Base-by-base conservation (phyloP, 352 stramenopile species). In the Nothophytophthora sp. region DNA sequence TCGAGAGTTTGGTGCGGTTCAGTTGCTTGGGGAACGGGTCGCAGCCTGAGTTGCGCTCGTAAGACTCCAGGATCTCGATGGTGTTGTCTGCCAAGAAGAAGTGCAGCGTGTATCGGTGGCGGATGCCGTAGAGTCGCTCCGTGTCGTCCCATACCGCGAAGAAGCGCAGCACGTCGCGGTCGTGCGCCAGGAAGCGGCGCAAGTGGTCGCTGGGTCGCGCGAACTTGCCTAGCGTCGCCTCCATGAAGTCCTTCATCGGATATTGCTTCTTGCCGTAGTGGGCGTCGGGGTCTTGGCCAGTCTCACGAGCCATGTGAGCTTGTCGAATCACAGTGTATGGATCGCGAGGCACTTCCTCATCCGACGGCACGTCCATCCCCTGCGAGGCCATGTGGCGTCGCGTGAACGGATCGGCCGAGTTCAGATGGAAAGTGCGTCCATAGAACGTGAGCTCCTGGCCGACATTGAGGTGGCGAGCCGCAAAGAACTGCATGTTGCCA, bases 31-130 rank as follows among this genome's bases (percentile, higher is more conserved):
- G 76, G 63, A 92, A 95, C 62, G 68, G 77, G 37, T 95, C 84
- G 23, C 83, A 68, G 1, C 87, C 88, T 19, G 87, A 93, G 52
- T 96, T 96, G 11, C 67, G 60, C 30, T 72, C 71, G n/a, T 72
- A 62, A 5, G 90, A 67, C 59, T 96, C 88, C 34, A 90, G 90
- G 63, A 97, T 88, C 60, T 97, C 85, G 49, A 96, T 71, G 45
- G 85, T 95, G 59, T 95, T 83, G 48, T 97, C 90, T 57, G 88
- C 81, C 12, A 97, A 62, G 55, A 94, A 97, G 53, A 88, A 96
- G 54, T 88, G 74, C 33, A 97, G 67, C 5, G 56, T 80, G 50
- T 95, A 96, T 15, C 58, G 60, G 65, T 86, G 84, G 43, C 95
- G 64, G 22, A 95, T 85, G 23, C 86, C 85, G 42, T 92, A 90